phyloP scores from a whole-genome alignment of 805 yeast genomes.

The Wickerhamiella australiensis region DNA sequence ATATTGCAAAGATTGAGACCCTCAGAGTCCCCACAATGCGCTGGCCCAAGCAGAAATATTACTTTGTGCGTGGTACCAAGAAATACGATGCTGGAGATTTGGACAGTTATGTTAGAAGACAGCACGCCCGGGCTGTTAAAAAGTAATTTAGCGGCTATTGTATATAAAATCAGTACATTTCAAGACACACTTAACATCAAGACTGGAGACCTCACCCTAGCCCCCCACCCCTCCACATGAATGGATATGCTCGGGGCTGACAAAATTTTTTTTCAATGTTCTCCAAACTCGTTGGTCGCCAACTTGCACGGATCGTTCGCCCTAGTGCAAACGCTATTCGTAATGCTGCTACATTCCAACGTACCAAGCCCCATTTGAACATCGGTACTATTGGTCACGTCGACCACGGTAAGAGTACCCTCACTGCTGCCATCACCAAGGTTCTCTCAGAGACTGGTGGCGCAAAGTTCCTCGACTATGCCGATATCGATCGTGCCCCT shows the following conservation, averaged over 20 bases:
- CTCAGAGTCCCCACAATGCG: constrained; percentile 60
- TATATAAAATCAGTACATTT: too few species aligned
- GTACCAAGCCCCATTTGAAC: constrained; percentile 93
- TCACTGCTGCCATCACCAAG: constrained; percentile 98
- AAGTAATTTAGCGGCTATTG: background rate
- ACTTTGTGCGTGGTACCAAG: constrained; percentile 60
- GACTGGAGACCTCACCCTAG: too few species aligned
- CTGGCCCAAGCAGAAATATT: constrained; percentile 73
- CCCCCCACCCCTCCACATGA: background rate
- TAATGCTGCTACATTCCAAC: constrained; percentile 67
- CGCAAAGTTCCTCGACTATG: constrained; percentile 86
- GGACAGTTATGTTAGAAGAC: constrained; percentile 27
- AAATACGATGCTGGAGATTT: constrained; percentile 31
- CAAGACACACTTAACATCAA: too few species aligned
- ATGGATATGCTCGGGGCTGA: background rate
- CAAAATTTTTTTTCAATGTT: constrained; percentile 9
- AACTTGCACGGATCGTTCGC: background rate
- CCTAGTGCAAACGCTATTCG: constrained; percentile 13
- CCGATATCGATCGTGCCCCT: constrained; percentile 92
- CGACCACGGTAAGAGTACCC: constrained; percentile 97
- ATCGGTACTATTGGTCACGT: constrained; percentile 98
- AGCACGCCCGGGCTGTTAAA: constrained; percentile 18
- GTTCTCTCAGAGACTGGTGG: constrained; percentile 79
- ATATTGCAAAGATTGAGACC: constrained; percentile 62
- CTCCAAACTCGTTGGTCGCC: constrained; percentile 9